Base-by-base conservation (phyloP, 345 rosid species). In the Microthlaspi erraticum region DNA sequence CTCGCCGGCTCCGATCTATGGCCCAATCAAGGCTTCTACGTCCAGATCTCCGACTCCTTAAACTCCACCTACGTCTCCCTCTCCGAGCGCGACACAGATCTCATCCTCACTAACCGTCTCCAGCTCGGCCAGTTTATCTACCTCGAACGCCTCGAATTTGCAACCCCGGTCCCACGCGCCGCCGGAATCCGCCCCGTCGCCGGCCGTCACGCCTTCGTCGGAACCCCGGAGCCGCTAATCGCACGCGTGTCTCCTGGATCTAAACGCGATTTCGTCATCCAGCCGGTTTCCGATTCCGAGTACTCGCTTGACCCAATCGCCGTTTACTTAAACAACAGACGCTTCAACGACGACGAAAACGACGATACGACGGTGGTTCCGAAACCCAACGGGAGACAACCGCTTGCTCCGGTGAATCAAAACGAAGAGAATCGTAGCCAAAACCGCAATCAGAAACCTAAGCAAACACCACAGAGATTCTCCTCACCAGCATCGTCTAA, bases 101-200 rank as follows among this genome's bases (percentile, higher is more conserved):
- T 94, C 66, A 94, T 94, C 72, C 95, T 94, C 75, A 78, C 78
- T 65, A 94, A 91, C 74, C 87, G 96, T 34, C 97, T 94, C 68
- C 99, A 94, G 83, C 90, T 94, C n/a, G 99, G 99, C 17, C 99
- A 94, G 64, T 91, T 94, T 59, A 91, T 89, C 44, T 82, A 89
- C 79, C 81, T 91, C 1, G 99, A 91, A 34, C 96, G 97, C 67
- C 85, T 94, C 73, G 80, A 86, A 26, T 84, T 91, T 61, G 82
- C 86, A 26, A 80, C 91, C n/a, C 98, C 97, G 2, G 84, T 93
- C 64, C 98, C 96, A 10, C 83, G 85, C 63, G 96, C 81, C 46
- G 75, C 78, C 61, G 95, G 91, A 13, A 83, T 94, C 67, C 95
- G 96, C 18, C 93, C 96, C 5, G 87, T 84, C n/a, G 86, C 95